A percentile compares a stretch with the other conserved stretches of the same genome.
Evolutionary conservation across 768 basidiomycete genomes (phyloP).

Genomic region (Cystobasidium onofrii): DNA sequence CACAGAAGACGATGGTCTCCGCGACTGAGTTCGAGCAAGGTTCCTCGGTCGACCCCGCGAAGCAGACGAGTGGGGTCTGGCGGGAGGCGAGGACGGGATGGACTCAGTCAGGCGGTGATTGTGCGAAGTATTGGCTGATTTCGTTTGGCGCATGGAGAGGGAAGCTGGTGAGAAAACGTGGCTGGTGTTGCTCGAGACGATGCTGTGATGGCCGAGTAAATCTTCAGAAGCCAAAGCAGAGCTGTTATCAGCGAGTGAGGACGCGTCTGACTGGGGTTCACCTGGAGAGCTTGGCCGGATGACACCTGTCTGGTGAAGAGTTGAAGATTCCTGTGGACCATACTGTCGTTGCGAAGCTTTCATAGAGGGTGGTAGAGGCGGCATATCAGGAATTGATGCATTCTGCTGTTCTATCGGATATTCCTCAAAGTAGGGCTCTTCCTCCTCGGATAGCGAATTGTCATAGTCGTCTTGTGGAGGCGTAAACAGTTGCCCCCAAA

Average conservation of each 20-base stretch:
- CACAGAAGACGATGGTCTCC: not conserved
- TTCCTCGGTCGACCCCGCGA: not conserved
- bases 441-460: not conserved
- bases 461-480: constrained; percentile 18
- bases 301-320: not conserved
- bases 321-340: not conserved
- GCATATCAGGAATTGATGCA: not conserved
- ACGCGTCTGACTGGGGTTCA: not conserved
- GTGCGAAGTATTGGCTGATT: not conserved
- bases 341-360: not conserved
- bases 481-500: constrained; percentile 54
- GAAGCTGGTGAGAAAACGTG: not conserved
- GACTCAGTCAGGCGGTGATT: not conserved
- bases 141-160: not conserved
- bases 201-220: not conserved
- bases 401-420: not conserved
- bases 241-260: constrained; percentile 2
- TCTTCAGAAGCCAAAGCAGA: constrained; percentile 17
- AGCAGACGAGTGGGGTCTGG: not conserved
- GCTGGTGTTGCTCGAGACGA: constrained; percentile 1
- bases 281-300: not conserved
- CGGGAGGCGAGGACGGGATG: not conserved
- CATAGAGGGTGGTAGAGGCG: not conserved
- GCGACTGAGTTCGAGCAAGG: not conserved
- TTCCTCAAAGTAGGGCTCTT: not conserved